Evolutionary conservation across 2,329 filamentous ascomycete genomes (phyloP), one percentile per base, ranked within the genome.

Genomic region (Hymenotorrendiella dingleyae): DNA sequence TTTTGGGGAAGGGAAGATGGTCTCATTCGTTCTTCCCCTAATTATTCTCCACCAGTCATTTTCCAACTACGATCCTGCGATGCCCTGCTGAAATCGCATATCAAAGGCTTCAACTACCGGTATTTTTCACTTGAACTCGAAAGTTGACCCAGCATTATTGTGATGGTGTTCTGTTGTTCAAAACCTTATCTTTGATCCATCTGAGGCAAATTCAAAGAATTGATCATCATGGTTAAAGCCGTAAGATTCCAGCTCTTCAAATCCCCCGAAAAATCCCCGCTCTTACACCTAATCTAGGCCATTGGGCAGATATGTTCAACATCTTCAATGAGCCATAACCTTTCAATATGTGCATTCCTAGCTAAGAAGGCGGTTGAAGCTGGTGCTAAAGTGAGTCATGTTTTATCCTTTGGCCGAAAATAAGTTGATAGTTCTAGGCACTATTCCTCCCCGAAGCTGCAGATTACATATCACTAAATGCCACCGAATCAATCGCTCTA

Each of bases 241-340:
- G 58, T 64, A 54, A 32, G 53, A 24, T 33, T 41, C 10, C 17
- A 11, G 19, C 16, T 22, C 5, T 19, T 12, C 26, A 22, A 1
- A 26, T 10, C 12, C 29, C 35, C 17, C 17, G 7, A 8, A 26
- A 17, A 6, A n/a, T 19, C 35, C 29, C 22, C 14, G 30, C 46
- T 11, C 46, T 52, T 38, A 48, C 19, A 19, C 21, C 57, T 16
- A 9, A 6, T 26, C 4, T 17, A 94, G 88, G 89, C 89, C 52
- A 73, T 95, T 34, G 90, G 89, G 24, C 91, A 96, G 67, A 79
- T 96, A 65, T 90, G 88, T 67, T 90, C 89, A 27, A 94, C 87
- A 45, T 74, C 81, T 48, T 85, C 78, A 50, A 80, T 93, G 70
- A 67, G 76, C 52, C 76, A 84, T 57, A 97, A 96, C 63, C 78